Evolutionary conservation across 108 stramenopile genomes (phyloP).

Genomic region (Nitzschia sp.): DNA sequence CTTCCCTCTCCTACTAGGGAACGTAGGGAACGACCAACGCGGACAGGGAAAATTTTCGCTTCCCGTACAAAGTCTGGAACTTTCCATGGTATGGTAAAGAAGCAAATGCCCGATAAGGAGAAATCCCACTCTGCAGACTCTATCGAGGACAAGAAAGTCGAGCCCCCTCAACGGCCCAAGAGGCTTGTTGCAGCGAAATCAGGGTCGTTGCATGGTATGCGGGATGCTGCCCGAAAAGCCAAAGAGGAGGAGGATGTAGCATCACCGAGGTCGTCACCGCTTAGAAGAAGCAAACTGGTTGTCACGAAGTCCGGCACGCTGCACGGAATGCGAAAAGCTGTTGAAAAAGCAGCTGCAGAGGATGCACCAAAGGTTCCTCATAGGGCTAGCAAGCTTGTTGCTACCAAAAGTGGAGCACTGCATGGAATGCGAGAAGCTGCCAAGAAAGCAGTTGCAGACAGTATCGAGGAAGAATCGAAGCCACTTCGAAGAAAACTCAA

Average conservation of each 20-base stretch:
- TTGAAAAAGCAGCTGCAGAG: not conserved
- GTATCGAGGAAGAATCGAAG: not conserved
- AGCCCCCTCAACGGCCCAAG: not conserved
- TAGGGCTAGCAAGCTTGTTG: slow-evolving; percentile 10
- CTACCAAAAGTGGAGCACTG: slow-evolving; percentile 25
- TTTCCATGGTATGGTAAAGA: slow-evolving; percentile 26
- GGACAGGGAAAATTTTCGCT: slow-evolving; percentile 22
- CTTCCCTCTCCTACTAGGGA: not conserved
- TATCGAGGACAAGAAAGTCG: not conserved
- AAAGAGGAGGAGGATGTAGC: not conserved
- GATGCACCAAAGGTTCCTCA: not conserved
- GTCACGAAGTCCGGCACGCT: slow-evolving; percentile 29
- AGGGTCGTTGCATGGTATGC: slow-evolving; percentile 31
- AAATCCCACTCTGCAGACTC: not conserved
- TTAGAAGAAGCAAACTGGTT: slow-evolving; percentile 9
- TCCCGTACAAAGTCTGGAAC: slow-evolving; percentile 27
- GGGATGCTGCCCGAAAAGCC: slow-evolving; percentile 16
- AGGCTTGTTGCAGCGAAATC: slow-evolving; percentile 27
- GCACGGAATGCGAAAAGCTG: slow-evolving; percentile 27
- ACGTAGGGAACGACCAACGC: slow-evolving; percentile 13
- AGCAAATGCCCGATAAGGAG: not conserved
- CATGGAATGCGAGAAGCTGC: slow-evolving; percentile 31
- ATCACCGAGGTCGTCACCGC: not conserved
- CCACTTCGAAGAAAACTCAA: slow-evolving; percentile 12
- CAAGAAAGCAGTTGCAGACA: not conserved